phyloP scores from a whole-genome alignment of 2,329 filamentous ascomycete genomes.

The Curvularia verruculosa region DNA sequence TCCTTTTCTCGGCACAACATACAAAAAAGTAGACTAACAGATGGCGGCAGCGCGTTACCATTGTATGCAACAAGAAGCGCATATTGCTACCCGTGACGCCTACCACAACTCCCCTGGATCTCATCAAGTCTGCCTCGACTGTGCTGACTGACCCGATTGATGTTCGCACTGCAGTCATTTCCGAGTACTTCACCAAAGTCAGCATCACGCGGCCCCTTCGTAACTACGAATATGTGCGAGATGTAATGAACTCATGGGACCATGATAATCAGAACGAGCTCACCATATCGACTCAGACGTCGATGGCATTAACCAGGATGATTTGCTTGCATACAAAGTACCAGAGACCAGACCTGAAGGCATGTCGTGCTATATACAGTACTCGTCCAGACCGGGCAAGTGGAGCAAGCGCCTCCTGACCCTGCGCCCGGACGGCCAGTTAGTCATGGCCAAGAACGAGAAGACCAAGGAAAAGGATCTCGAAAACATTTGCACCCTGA shows the following conservation, averaged over 20 bases:
- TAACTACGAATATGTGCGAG: constrained; percentile 82
- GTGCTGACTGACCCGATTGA: constrained; percentile 69
- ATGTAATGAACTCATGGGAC: constrained; percentile 94
- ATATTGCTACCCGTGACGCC: constrained; percentile 74
- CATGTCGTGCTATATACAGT: constrained; percentile 73
- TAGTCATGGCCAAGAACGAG: constrained; percentile 73
- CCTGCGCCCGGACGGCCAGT: constrained; percentile 74
- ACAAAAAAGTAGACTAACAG: constrained; percentile 24
- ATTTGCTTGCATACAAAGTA: constrained; percentile 70
- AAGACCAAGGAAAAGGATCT: constrained; percentile 65
- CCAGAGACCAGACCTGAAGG: constrained; percentile 68
- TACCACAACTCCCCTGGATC: constrained; percentile 75
- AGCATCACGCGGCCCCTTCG: constrained; percentile 83
- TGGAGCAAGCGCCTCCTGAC: constrained; percentile 88
- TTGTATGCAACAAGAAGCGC: constrained; percentile 73
- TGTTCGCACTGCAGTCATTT: constrained; percentile 69
- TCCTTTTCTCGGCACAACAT: neutral
- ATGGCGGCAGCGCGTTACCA: constrained; percentile 65
- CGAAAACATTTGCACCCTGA: constrained; percentile 78
- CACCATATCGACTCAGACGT: constrained; percentile 67
- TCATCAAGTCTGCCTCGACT: constrained; percentile 71
- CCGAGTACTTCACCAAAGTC: constrained; percentile 76
- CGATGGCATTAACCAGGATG: constrained; percentile 59
- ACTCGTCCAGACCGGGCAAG: constrained; percentile 80
- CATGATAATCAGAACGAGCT: constrained; percentile 77